phyloP scores from a whole-genome alignment of 192 early-diverging fungal species.

The Thamnidium elegans region DNA sequence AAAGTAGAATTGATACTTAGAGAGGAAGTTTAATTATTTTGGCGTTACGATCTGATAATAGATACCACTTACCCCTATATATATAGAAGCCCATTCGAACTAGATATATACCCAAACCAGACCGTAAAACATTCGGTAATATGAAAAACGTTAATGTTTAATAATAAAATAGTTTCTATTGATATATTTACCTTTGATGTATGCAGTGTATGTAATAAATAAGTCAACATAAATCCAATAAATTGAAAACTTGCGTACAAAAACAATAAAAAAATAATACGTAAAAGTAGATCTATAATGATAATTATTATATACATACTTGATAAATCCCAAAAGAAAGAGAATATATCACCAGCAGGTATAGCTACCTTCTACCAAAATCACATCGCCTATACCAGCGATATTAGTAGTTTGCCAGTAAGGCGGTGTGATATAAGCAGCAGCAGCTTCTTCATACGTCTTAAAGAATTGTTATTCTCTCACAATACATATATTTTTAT shows the following conservation, averaged over 20 bases:
- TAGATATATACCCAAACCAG: constrained; percentile 77
- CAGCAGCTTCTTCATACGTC: constrained; percentile 76
- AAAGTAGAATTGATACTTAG: not conserved
- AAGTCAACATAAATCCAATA: constrained; percentile 88
- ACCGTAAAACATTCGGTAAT: constrained; percentile 62
- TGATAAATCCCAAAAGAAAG: constrained; percentile 79
- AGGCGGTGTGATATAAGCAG: constrained; percentile 70
- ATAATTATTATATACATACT: constrained; percentile 40
- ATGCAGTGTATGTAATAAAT: constrained; percentile 85
- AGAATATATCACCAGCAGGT: constrained; percentile 76
- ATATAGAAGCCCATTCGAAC: constrained; percentile 76
- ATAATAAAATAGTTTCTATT: not conserved
- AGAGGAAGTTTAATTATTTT: constrained; percentile 4
- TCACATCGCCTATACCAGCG: constrained; percentile 73
- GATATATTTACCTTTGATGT: constrained; percentile 63
- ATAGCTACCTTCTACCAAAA: constrained; percentile 90
- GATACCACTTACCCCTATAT: constrained; percentile 44
- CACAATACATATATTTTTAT: no score
- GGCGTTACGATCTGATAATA: not conserved
- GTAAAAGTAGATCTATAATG: not conserved
- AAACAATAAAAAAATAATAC: not conserved
- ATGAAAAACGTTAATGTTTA: not conserved
- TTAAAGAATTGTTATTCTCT: constrained; percentile 16
- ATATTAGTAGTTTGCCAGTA: constrained; percentile 80
- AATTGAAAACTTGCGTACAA: constrained; percentile 73